Percentiles rank a stretch among this genome's conserved stretches.
Evolutionary conservation across 371 early-diverging fungal species (phyloP).

Genomic region (Coemansia sp.): DNA sequence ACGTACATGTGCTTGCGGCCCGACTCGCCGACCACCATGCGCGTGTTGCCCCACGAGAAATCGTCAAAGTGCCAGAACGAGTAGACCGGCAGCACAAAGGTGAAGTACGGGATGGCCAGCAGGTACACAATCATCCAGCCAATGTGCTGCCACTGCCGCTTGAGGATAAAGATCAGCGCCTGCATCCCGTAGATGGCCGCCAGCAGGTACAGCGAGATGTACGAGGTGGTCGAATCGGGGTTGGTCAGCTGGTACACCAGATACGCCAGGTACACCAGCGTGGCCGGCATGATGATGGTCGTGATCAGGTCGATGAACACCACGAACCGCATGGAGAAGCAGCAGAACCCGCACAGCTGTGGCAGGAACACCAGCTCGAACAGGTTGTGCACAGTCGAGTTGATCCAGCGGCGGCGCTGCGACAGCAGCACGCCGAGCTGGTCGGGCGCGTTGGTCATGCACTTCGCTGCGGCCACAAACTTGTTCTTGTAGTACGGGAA

Average conservation of each 20-base stretch:
- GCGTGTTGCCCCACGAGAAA: slow-evolving; percentile 97
- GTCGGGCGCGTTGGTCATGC: slow-evolving; percentile 94
- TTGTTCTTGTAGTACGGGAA: slow-evolving; percentile 97
- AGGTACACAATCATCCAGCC: slow-evolving; percentile 97
- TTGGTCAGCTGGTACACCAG: slow-evolving; percentile 82
- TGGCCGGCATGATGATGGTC: slow-evolving; percentile 91
- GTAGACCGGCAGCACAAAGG: slow-evolving; percentile 76
- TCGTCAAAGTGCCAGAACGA: slow-evolving; percentile 97
- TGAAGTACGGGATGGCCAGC: slow-evolving; percentile 78
- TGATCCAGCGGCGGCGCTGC: slow-evolving; percentile 98
- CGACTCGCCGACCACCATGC: slow-evolving; percentile 78
- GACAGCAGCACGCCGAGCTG: slow-evolving; percentile 91
- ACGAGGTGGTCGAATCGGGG: slow-evolving; percentile 82
- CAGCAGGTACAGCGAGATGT: slow-evolving; percentile 71
- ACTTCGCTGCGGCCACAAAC: slow-evolving; percentile 95
- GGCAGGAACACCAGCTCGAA: slow-evolving; percentile 86
- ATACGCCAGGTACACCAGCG: slow-evolving; percentile 80
- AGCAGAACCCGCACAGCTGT: slow-evolving; percentile 94
- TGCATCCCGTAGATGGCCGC: slow-evolving; percentile 82
- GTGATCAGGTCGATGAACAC: slow-evolving; percentile 92
- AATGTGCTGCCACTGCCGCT: slow-evolving; percentile 91
- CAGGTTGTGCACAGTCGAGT: slow-evolving; percentile 95
- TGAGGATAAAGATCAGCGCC: slow-evolving; percentile 80
- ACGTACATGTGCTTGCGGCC: slow-evolving; percentile 59
- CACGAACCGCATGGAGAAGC: slow-evolving; percentile 98